Evolutionary conservation across 169 alveolate species (phyloP), one percentile per base, ranked within the genome.

Genomic region (Eimeria zaria): DNA sequence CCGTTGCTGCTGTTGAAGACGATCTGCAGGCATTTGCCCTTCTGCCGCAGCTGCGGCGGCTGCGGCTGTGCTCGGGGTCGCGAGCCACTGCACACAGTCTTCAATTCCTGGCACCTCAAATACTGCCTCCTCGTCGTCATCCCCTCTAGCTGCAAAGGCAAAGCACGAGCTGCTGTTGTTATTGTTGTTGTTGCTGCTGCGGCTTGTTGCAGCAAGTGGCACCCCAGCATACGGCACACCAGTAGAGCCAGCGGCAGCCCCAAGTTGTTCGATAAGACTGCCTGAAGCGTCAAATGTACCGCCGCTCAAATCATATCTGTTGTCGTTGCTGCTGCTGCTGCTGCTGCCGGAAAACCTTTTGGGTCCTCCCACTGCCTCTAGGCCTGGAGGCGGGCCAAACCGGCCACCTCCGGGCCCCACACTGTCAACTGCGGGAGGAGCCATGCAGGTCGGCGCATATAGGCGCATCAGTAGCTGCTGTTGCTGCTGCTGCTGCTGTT

Each of bases 21-120:
- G 67, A 24, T 44, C 95, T 67, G 95, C 69, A 33, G 60, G 53
- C 30, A 85, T 46, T 18, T 62, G 60, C 51, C 48, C 76, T 33
- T 46, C 78, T 44, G 89, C 67, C 8, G 85, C 85, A 53, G 91
- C 91, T 36, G 81, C 76, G 20, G 95, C 85, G n/a, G 85, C 62
- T 18, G 85, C 44, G 14, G 33, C 69, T 18, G 84, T 53, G 55
- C 95, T 88, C 33, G 95, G 85, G 64, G 80, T 67, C 48, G 67
- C 84, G 14, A 88, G 69, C 95, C 92, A 84, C 92, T 58, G 92
- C 48, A 84, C 71, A n/a, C 92, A 84, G 60, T 84, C 92, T 62
- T 84, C 92, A 27, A 84, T 48, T 16, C 92, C 92, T 14, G 92
- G 92, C 18, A 84, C 60, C 48, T 84, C 92, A 84, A 84, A 84